phyloP scores from a whole-genome alignment of 179 eudicot species.

The Patellifolia procumbens region DNA sequence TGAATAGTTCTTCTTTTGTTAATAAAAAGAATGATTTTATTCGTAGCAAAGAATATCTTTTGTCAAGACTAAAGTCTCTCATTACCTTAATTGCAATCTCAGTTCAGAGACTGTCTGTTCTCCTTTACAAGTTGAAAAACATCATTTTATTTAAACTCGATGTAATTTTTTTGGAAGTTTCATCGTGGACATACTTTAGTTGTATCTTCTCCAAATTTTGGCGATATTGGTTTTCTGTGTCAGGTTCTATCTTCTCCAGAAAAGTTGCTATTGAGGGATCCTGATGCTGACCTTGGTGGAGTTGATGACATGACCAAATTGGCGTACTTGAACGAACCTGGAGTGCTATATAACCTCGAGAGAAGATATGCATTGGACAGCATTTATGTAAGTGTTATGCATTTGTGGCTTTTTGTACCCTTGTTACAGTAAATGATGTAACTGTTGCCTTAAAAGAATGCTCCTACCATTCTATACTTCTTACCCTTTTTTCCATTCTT shows the following conservation, averaged over 20 bases:
- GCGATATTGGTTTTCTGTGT: conserved; percentile 5
- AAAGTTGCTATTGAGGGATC: conserved; percentile 72
- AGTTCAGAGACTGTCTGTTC: not conserved
- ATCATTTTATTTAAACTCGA: not conserved
- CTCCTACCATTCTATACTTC: not conserved
- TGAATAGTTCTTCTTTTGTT: not conserved
- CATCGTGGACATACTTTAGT: not conserved
- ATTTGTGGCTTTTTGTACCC: not conserved
- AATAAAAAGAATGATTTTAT: not conserved
- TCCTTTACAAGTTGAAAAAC: not conserved
- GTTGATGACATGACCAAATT: conserved; percentile 99
- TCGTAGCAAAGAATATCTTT: too few species aligned
- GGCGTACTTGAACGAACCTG: conserved; percentile 94
- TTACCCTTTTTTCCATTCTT: not conserved
- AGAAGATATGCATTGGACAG: conserved; percentile 90
- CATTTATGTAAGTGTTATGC: conserved; percentile 71
- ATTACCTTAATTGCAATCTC: not conserved
- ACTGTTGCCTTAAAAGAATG: not conserved
- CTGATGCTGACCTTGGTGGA: conserved; percentile 92
- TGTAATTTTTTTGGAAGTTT: not conserved
- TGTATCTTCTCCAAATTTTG: not conserved
- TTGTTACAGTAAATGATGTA: not conserved
- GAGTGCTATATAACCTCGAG: conserved; percentile 87
- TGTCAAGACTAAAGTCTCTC: too few species aligned
- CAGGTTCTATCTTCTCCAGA: conserved; percentile 69